phyloP scores from a whole-genome alignment of 345 rosid genomes.

The Erucastrum elatum region DNA sequence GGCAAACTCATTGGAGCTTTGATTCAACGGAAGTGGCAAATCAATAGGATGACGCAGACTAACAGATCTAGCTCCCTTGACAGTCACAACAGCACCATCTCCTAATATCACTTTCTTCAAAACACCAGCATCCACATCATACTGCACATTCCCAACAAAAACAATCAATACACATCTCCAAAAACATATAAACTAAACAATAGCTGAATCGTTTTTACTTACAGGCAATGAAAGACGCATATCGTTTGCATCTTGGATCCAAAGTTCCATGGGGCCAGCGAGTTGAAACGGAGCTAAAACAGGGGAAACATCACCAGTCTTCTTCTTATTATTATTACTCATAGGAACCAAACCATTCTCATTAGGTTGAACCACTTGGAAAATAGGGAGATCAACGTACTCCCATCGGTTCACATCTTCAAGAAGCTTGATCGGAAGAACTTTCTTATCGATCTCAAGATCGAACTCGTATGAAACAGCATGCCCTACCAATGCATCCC shows the following conservation, averaged over 20 bases:
- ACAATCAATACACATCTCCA: neutral
- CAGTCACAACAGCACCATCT: constrained; percentile 89
- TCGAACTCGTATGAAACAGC: constrained; percentile 85
- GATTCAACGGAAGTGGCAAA: constrained; percentile 74
- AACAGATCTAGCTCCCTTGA: constrained; percentile 95
- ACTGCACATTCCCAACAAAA: constrained; percentile 51
- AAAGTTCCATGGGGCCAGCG: constrained; percentile 94
- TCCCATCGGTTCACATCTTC: constrained; percentile 96
- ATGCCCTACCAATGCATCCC: constrained; percentile 83
- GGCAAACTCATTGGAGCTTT: constrained; percentile 60
- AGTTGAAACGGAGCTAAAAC: constrained; percentile 91
- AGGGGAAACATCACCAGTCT: constrained; percentile 48
- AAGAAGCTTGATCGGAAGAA: constrained; percentile 75
- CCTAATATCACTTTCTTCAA: constrained; percentile 88
- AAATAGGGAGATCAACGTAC: constrained; percentile 80
- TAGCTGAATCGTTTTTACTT: constrained; percentile 4
- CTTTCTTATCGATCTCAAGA: constrained; percentile 64
- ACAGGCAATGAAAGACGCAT: constrained; percentile 86
- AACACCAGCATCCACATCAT: constrained; percentile 94
- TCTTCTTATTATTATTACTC: constrained; percentile 21
- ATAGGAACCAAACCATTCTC: constrained; percentile 52
- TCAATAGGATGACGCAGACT: constrained; percentile 85
- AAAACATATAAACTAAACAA: neutral
- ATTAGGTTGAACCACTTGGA: constrained; percentile 47
- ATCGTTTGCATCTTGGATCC: constrained; percentile 92